Base-by-base conservation (phyloP, 2,329 filamentous ascomycete species). In the Chaetomiaceae sp. region DNA sequence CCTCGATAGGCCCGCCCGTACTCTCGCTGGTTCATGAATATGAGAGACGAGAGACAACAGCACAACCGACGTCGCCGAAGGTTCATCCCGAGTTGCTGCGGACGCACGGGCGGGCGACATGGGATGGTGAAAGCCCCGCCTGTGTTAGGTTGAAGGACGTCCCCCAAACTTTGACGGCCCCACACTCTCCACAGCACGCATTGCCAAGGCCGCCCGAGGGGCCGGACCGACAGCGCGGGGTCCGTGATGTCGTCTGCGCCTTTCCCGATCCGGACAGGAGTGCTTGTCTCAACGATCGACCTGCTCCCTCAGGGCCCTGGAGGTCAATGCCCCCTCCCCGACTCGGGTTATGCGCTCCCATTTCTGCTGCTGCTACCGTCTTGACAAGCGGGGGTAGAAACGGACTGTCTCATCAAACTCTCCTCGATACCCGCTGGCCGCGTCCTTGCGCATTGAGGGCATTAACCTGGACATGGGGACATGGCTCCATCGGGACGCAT, bases 281-380 rank as follows among this genome's bases (percentile, higher is more conserved):
- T 56, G 42, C 53, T 53, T 53, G 54, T 48, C 42, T 56, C 52
- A 55, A 20, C 50, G 55, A 57, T 59, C 58, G 54, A 52, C 58
- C 33, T 54, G 34, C 50, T 41, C 53, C 55, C 52, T 53, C 40
- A 48, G n/a, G 45, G 39, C 49, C 25, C 40, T 8, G 45, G 46
- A 44, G 48, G 54, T 60, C 57, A 59, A 50, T 58, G 58, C 56
- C 35, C 42, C 21, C 35, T 31, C 35, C 39, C 20, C 35, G 40
- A 16, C 30, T 40, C 37, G 46, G n/a, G 31, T 42, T 45, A 43
- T 51, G 46, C 51, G 25, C 8, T 5, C 20, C 20, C 14, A 13
- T 33, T 48, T 44, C 50, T 48, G 39, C 41, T 33, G 37, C 44
- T 21, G 19, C n/a, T 44, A 21, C 30, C 35, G 44, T 43, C 21